Conservation (phyloP, 257 asterid species). For the Ocimum tenuiflorum region DNA sequence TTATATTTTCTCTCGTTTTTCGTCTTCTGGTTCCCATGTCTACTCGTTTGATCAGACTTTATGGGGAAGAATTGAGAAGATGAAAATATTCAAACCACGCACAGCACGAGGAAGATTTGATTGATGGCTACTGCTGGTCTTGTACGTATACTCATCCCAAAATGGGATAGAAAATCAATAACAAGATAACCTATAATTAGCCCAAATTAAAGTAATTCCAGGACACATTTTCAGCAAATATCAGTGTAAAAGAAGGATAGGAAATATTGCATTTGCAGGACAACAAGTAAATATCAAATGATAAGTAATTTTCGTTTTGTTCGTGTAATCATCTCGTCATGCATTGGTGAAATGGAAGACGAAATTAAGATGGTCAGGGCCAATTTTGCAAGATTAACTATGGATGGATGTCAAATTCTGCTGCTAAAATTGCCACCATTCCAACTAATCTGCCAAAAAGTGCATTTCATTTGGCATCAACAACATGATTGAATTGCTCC, state of each 20-base stretch:
- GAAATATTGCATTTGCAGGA: background rate
- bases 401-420: constrained; percentile 1
- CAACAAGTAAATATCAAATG: background rate
- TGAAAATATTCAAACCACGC: background rate
- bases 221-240: background rate
- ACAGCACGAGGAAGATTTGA: background rate
- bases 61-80: background rate
- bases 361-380: no score
- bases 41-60: background rate
- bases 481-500: constrained; percentile 5
- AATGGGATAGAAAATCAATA: no score
- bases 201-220: no score
- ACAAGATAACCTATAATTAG: no score
- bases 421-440: constrained; percentile 17
- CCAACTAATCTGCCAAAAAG: constrained; percentile 9
- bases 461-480: constrained; percentile 24
- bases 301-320: background rate
- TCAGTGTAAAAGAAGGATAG: no score
- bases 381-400: background rate
- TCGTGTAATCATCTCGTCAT: background rate
- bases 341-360: background rate
- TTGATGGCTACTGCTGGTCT: background rate
- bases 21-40: no score
- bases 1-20: background rate
- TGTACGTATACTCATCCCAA: background rate